Evolutionary conservation across 192 early-diverging fungal species (phyloP).

Genomic region (Backusella australiensis): DNA sequence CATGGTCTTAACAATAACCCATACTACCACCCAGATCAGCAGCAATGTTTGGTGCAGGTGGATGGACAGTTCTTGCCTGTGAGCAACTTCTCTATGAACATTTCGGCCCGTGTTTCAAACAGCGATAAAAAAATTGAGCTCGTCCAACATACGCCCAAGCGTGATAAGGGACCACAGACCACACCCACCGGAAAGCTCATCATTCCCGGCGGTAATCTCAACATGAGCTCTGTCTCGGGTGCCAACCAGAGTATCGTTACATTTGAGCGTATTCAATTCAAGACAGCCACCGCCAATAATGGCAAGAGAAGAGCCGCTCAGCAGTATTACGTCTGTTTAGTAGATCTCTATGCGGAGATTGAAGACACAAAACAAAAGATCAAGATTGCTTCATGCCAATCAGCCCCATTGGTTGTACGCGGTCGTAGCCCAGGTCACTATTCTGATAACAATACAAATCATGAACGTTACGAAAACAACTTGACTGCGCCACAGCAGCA

Average conservation of each 20-base stretch:
- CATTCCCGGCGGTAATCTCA: slow-evolving; percentile 59
- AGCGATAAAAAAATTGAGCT: slow-evolving; percentile 77
- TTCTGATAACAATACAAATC: slow-evolving; percentile 46
- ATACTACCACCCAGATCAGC: slow-evolving; percentile 40
- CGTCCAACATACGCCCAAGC: slow-evolving; percentile 89
- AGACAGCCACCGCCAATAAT: slow-evolving; percentile 94
- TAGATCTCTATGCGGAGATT: slow-evolving; percentile 77
- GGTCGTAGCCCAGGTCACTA: slow-evolving; percentile 95
- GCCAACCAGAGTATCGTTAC: slow-evolving; percentile 50
- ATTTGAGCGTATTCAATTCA: slow-evolving; percentile 97
- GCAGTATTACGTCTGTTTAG: slow-evolving; percentile 87
- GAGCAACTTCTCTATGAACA: slow-evolving; percentile 69
- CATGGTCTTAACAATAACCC: slow-evolving; percentile 22
- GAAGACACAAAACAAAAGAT: slow-evolving; percentile 51
- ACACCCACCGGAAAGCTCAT: slow-evolving; percentile 59
- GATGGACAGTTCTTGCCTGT: slow-evolving; percentile 56
- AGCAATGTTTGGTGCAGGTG: slow-evolving; percentile 65
- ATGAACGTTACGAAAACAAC: slow-evolving; percentile 15
- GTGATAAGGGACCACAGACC: slow-evolving; percentile 92
- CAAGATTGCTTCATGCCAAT: slow-evolving; percentile 67
- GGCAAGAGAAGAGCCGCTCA: slow-evolving; percentile 91
- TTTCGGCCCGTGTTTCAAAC: slow-evolving; percentile 71
- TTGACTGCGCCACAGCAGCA: background rate
- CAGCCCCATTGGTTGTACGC: slow-evolving; percentile 85
- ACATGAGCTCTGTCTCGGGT: slow-evolving; percentile 37